Conservation (phyloP, 768 basidiomycete species). For the Trametes punicea region DNA sequence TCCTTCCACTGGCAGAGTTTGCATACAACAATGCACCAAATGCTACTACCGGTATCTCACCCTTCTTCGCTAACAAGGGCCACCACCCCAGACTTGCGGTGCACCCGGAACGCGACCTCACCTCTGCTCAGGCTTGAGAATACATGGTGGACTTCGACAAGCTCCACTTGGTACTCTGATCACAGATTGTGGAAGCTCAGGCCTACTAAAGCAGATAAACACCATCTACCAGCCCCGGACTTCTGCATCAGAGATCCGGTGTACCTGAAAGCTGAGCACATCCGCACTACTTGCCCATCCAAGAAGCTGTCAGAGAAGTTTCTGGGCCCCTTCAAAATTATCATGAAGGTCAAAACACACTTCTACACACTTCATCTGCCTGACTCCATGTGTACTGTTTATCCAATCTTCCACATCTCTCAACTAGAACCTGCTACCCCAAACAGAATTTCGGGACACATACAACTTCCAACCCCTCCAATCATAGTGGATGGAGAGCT, state of each 20-base stretch:
- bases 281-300: not conserved
- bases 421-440: slow-evolving; percentile 19
- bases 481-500: slow-evolving; percentile 9
- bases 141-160: slow-evolving; percentile 24
- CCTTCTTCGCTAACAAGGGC: slow-evolving; percentile 7
- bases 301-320: slow-evolving; percentile 27
- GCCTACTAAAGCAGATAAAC: slow-evolving; percentile 12
- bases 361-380: slow-evolving; percentile 26
- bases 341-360: slow-evolving; percentile 16
- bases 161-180: slow-evolving; percentile 20
- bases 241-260: slow-evolving; percentile 1
- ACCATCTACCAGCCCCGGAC: not conserved
- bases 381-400: slow-evolving; percentile 18
- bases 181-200: slow-evolving; percentile 20
- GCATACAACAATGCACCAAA: slow-evolving; percentile 20
- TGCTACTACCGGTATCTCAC: not conserved
- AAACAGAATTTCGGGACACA: slow-evolving; percentile 11
- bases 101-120: slow-evolving; percentile 13
- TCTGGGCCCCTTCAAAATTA: slow-evolving; percentile 24
- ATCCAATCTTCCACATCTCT: slow-evolving; percentile 26
- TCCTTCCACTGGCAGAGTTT: slow-evolving; percentile 33
- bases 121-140: slow-evolving; percentile 16
- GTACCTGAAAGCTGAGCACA: not conserved
- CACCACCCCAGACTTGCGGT: slow-evolving; percentile 16
- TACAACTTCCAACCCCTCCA: slow-evolving; percentile 9